A percentile compares a stretch with the other conserved stretches of the same genome.
Evolutionary conservation across 352 stramenopile genomes (phyloP).

Genomic region (Globisporangium spiculum): DNA sequence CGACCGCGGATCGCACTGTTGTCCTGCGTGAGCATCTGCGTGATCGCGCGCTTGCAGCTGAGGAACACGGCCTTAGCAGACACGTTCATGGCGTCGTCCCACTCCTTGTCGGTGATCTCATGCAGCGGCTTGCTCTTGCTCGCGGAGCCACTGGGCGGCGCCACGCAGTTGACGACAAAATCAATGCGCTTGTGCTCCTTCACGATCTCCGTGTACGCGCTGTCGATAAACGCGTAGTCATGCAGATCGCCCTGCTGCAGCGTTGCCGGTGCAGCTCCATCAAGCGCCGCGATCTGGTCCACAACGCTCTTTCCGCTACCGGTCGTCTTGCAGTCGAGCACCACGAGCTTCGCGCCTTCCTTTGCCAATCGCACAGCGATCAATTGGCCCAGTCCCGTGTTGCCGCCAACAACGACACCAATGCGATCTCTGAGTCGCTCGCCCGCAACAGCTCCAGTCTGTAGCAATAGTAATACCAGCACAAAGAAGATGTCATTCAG

Average conservation of each 20-base stretch:
- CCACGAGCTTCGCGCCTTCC: constrained; percentile 55
- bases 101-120: constrained; percentile 40
- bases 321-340: constrained; percentile 37
- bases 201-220: constrained; percentile 34
- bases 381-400: constrained; percentile 55
- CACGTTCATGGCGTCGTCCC: constrained; percentile 59
- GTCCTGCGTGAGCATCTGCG: constrained; percentile 63
- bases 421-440: constrained; percentile 55
- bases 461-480: background rate
- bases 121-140: constrained; percentile 36
- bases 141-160: constrained; percentile 24
- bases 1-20: constrained; percentile 48
- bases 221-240: constrained; percentile 48
- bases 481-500: background rate
- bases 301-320: constrained; percentile 35
- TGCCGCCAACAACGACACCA: constrained; percentile 60
- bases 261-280: constrained; percentile 21
- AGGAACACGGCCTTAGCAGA: constrained; percentile 65
- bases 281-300: constrained; percentile 34
- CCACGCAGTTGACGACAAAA: constrained; percentile 74
- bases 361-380: constrained; percentile 58
- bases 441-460: constrained; percentile 55
- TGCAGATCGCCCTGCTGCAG: constrained; percentile 50
- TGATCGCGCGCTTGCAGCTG: constrained; percentile 62
- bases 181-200: constrained; percentile 57